Percentiles rank a stretch among this genome's conserved stretches.
Conservation (phyloP, 2,329 filamentous ascomycete genomes). For the Trichoderma oligosporum region DNA sequence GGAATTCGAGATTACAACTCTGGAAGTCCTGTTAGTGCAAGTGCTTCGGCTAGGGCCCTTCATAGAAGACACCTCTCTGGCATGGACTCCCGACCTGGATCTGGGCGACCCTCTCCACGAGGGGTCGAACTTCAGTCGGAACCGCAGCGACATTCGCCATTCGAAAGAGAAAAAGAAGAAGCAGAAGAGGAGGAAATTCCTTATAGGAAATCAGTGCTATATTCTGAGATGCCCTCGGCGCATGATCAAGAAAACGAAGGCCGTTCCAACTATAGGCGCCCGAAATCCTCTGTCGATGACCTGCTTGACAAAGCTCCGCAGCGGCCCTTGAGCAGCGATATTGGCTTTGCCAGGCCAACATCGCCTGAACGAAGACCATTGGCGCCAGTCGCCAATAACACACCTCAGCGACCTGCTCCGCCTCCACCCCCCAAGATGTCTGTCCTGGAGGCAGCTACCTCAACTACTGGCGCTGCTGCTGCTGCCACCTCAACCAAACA, state of each 20-base stretch:
- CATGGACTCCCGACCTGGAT: constrained; percentile 34
- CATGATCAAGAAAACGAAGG: constrained; percentile 84
- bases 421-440: constrained; percentile 95
- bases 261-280: constrained; percentile 63
- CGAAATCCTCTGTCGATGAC: constrained; percentile 53
- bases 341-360: constrained; percentile 33
- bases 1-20: constrained; percentile 50
- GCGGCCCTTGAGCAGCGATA: constrained; percentile 47
- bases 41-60: constrained; percentile 40
- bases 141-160: constrained; percentile 29
- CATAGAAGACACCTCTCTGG: constrained; percentile 40
- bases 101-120: constrained; percentile 32
- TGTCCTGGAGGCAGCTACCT: constrained; percentile 85
- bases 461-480: constrained; percentile 74
- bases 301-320: constrained; percentile 54
- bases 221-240: constrained; percentile 55
- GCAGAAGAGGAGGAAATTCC: constrained; percentile 38
- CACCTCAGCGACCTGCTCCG: constrained; percentile 72
- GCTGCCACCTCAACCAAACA: constrained; percentile 69
- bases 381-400: constrained; percentile 56
- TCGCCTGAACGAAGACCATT: constrained; percentile 58
- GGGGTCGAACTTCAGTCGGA: constrained; percentile 22
- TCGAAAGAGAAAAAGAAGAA: constrained; percentile 21
- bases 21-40: constrained; percentile 55
- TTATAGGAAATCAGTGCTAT: constrained; percentile 44